Evolutionary conservation across 1,284 basidiomycete species (phyloP).

Genomic region (Clitocybe nebularis): DNA sequence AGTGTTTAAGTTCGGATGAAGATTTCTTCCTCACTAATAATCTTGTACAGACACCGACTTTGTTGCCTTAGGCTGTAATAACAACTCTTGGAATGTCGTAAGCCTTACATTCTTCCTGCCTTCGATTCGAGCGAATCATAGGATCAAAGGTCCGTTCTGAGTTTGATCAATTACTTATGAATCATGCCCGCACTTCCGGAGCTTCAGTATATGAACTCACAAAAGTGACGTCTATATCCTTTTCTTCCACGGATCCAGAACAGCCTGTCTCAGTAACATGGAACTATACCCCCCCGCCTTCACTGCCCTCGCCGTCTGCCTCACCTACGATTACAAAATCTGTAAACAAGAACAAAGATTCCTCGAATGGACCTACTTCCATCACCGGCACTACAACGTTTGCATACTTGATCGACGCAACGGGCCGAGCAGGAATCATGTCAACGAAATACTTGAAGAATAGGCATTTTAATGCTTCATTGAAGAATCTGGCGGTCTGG

Average conservation of each 20-base stretch:
- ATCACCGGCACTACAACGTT: conserved; percentile 52
- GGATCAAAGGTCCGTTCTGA: conserved; percentile 52
- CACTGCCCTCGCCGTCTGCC: conserved; percentile 37
- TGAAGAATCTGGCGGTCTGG: conserved; percentile 76
- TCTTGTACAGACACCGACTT: conserved; percentile 57
- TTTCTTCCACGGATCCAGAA: conserved; percentile 35
- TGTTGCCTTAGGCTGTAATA: conserved; percentile 49
- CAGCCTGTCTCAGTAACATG: conserved; percentile 50
- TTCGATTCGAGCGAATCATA: not conserved
- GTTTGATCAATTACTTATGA: conserved; percentile 59
- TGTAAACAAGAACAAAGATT: conserved; percentile 15
- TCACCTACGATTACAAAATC: conserved; percentile 27
- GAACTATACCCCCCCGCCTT: conserved; percentile 37
- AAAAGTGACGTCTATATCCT: conserved; percentile 45
- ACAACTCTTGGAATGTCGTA: conserved; percentile 67
- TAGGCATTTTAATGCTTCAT: conserved; percentile 59
- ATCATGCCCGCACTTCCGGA: conserved; percentile 54
- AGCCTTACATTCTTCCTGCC: conserved; percentile 20
- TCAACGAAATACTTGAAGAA: conserved; percentile 66
- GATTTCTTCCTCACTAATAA: conserved; percentile 1
- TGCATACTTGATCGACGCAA: conserved; percentile 66
- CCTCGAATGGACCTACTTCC: conserved; percentile 6
- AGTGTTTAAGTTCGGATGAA: conserved; percentile 20
- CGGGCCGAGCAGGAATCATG: conserved; percentile 63
- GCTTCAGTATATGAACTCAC: conserved; percentile 53